phyloP scores from a whole-genome alignment of 163 green algal genomes.

The Smithsoniella earleae region DNA sequence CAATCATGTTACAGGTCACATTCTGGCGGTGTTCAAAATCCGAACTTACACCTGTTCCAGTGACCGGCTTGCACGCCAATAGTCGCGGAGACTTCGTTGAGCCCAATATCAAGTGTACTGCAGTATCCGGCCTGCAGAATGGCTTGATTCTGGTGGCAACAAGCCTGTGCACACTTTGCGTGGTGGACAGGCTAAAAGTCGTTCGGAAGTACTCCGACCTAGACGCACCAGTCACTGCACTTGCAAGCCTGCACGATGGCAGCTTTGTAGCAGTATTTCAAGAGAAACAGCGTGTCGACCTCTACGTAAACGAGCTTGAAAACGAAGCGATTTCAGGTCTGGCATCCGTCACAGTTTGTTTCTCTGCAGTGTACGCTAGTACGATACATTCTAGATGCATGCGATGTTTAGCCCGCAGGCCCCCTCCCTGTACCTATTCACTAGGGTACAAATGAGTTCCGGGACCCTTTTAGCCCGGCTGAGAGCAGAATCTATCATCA shows the following conservation, averaged over 20 bases:
- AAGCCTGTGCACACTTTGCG: not conserved
- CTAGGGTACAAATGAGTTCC: too few species aligned
- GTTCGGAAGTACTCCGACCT: slow-evolving; percentile 6
- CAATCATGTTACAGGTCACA: slow-evolving; percentile 10
- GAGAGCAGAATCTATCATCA: too few species aligned
- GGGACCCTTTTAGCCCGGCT: too few species aligned
- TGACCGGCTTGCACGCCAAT: not conserved
- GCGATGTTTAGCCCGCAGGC: too few species aligned
- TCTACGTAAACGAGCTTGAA: slow-evolving; percentile 18
- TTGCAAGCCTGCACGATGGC: not conserved
- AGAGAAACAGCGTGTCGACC: slow-evolving; percentile 11
- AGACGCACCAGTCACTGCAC: not conserved
- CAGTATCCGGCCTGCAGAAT: not conserved
- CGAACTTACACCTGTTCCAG: not conserved
- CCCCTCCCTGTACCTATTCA: too few species aligned
- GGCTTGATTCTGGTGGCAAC: not conserved
- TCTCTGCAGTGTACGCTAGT: too few species aligned
- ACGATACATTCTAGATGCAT: too few species aligned
- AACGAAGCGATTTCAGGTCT: not conserved
- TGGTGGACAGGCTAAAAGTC: slow-evolving; percentile 8
- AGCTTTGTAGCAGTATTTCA: slow-evolving; percentile 21
- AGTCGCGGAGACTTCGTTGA: slow-evolving; percentile 9
- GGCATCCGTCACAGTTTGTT: too few species aligned
- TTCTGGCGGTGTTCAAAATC: slow-evolving; percentile 3
- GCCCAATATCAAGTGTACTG: not conserved